These are phyloP conservation scores for Sarocladiaceae sp. DNA, from an alignment of 2,329 filamentous ascomycete species.

Conservation along the genomic window DNA sequence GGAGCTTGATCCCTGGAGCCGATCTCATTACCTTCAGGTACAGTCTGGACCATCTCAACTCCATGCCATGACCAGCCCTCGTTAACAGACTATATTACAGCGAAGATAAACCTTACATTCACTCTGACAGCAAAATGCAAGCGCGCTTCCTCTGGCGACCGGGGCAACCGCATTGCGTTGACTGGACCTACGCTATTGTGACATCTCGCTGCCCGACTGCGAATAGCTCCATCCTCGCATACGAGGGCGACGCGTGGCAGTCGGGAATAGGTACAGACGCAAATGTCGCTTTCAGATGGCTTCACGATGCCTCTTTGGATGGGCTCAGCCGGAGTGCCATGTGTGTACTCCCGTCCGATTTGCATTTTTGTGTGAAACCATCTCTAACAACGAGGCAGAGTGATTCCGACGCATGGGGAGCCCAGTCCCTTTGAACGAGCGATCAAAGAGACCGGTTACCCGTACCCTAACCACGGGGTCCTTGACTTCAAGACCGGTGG, in stretches of 20 bases:
- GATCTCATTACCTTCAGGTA: constrained; percentile 8
- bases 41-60: neutral
- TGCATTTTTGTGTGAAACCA: neutral
- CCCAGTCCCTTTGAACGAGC: neutral
- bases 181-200: constrained; percentile 8
- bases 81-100: constrained; percentile 1
- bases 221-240: constrained; percentile 3
- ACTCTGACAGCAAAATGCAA: constrained; percentile 9
- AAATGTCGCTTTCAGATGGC: constrained; percentile 1
- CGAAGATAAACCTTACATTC: constrained; percentile 9
- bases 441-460: neutral
- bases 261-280: neutral
- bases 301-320: constrained; percentile 3
- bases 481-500: neutral
- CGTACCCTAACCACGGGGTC: neutral
- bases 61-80: neutral
- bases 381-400: neutral
- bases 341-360: no score
- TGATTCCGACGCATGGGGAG: neutral
- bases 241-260: constrained; percentile 5
- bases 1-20: constrained; percentile 6
- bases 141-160: constrained; percentile 9
- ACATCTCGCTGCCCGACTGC: constrained; percentile 3
- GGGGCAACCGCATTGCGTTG: constrained; percentile 2
- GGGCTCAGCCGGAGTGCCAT: constrained; percentile 6